A percentile compares a stretch with the other conserved stretches of the same genome.
Conservation (phyloP, 371 early-diverging fungal species). For the Mucor sp. region DNA sequence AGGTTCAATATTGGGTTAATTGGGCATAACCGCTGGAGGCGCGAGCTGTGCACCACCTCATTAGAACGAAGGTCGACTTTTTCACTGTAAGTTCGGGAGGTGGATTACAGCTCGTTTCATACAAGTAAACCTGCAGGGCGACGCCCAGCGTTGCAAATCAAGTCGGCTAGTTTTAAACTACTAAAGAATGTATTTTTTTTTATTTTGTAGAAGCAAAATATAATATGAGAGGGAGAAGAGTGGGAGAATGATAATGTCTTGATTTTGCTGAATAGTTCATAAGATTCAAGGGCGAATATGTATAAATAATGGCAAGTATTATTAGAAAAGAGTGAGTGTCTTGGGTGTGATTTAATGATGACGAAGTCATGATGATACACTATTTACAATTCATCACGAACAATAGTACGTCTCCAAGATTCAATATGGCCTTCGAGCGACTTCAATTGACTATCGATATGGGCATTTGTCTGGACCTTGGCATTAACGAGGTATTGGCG, state of each 20-base stretch:
- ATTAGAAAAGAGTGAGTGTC: neutral
- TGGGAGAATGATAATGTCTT: neutral
- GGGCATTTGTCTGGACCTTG: slow-evolving; percentile 37
- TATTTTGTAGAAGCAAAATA: neutral
- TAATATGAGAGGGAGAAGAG: neutral
- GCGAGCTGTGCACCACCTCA: too few relatives aligned
- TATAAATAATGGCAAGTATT: neutral
- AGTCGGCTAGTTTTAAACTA: neutral
- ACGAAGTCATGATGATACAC: neutral
- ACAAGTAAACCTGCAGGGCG: too few relatives aligned
- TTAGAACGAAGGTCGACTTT: too few relatives aligned
- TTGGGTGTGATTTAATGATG: neutral
- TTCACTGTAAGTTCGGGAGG: too few relatives aligned
- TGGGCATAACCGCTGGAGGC: too few relatives aligned
- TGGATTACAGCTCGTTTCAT: too few relatives aligned
- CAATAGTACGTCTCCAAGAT: slow-evolving; percentile 27
- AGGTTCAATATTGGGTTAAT: too few relatives aligned
- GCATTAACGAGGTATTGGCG: slow-evolving; percentile 36
- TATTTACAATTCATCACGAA: slow-evolving; percentile 37
- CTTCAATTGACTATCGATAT: slow-evolving; percentile 42
- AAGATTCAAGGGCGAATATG: neutral
- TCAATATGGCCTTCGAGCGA: slow-evolving; percentile 38
- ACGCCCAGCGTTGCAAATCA: too few relatives aligned
- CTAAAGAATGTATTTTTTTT: neutral
- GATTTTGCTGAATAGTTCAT: neutral